Percentiles rank a stretch among this genome's conserved stretches.
Evolutionary conservation across 257 asterid species (phyloP).

Genomic region (Capsicum rhomboideum): DNA sequence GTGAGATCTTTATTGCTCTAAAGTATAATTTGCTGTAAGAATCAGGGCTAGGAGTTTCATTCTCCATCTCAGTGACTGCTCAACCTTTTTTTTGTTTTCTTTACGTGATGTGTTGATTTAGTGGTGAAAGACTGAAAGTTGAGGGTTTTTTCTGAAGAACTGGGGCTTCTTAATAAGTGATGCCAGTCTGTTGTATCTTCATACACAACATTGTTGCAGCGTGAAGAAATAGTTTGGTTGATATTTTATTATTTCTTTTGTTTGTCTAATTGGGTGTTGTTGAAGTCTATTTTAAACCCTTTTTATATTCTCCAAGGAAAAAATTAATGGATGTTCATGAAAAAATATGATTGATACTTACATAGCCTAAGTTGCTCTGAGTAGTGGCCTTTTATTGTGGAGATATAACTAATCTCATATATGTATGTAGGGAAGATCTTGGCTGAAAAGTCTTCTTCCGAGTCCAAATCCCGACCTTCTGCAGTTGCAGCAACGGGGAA

Average conservation of each 20-base stretch:
- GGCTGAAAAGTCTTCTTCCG: constrained; percentile 42
- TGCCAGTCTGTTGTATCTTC: neutral
- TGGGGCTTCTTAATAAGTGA: neutral
- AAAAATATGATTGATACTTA: neutral
- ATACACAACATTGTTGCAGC: neutral
- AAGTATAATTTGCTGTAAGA: neutral
- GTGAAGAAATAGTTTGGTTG: neutral
- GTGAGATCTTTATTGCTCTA: neutral
- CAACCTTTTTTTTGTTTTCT: neutral
- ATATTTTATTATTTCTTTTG: neutral
- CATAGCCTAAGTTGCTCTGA: neutral
- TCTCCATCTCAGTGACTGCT: neutral
- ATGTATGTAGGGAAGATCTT: constrained; percentile 60
- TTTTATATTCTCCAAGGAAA: neutral
- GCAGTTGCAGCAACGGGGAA: constrained; percentile 61
- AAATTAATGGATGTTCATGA: neutral
- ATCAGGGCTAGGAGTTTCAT: neutral
- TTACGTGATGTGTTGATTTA: neutral
- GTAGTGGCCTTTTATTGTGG: neutral
- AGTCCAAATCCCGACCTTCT: constrained; percentile 46
- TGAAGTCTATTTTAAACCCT: neutral
- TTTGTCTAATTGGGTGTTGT: neutral
- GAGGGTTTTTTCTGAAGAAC: neutral
- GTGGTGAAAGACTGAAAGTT: neutral
- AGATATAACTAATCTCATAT: constrained; percentile 12